A percentile compares a stretch with the other conserved stretches of the same genome.
These are phyloP conservation scores for Spergularia bocconei DNA, from an alignment of 148 eudicot genomes.

Conservation along the genomic window DNA sequence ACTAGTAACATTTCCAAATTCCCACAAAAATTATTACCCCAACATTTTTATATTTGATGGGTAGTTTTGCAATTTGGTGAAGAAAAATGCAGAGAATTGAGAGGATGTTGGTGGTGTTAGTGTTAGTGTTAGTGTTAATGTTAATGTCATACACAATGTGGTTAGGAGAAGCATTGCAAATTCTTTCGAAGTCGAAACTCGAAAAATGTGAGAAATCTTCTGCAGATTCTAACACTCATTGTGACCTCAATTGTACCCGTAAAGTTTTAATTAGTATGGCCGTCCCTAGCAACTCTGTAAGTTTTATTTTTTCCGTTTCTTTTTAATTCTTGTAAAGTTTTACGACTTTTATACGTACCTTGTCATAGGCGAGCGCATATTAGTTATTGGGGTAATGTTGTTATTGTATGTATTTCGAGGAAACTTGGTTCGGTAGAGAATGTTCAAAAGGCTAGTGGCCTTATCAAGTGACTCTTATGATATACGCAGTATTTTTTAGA, in stretches of 20 bases:
- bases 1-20: too few species aligned
- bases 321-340: too few species aligned
- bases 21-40: too few species aligned
- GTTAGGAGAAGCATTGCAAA: slow-evolving; percentile 41
- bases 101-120: neutral
- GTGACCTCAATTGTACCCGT: slow-evolving; percentile 65
- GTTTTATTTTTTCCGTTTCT: neutral
- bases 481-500: too few species aligned
- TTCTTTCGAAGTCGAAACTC: slow-evolving; percentile 83
- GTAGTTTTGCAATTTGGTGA: neutral
- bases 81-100: neutral
- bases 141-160: neutral
- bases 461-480: too few species aligned
- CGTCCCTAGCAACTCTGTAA: slow-evolving; percentile 76
- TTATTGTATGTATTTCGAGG: too few species aligned
- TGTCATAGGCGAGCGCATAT: neutral
- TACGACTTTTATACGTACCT: too few species aligned
- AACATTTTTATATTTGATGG: too few species aligned
- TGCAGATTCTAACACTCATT: slow-evolving; percentile 12
- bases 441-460: too few species aligned
- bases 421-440: too few species aligned
- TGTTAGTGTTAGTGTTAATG: neutral
- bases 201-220: slow-evolving; percentile 76
- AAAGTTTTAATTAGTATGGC: slow-evolving; percentile 79
- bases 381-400: too few species aligned